Percentiles rank a stretch among this genome's conserved stretches.
phyloP scores from a whole-genome alignment of 1,284 basidiomycete species.

The Ganoderma sinense region DNA sequence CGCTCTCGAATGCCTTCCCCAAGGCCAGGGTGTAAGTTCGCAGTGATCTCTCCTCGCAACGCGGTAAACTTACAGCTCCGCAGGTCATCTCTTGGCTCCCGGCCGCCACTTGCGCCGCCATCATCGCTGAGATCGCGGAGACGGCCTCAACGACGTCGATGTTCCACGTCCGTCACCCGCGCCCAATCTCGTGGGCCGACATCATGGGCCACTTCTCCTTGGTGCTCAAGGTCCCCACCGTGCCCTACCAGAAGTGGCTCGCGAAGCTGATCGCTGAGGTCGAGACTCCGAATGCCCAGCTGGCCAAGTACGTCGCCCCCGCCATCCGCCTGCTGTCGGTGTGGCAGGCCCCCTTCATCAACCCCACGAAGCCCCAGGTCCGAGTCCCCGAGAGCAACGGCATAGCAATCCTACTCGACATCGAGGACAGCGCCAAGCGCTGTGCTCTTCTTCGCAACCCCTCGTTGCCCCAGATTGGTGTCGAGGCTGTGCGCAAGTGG shows the following conservation, averaged over 20 bases:
- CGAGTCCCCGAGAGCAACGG: slow-evolving; percentile 3
- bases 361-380: neutral
- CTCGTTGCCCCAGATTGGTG: slow-evolving; percentile 3
- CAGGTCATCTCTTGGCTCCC: slow-evolving; percentile 33
- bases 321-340: neutral
- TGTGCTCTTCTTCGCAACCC: neutral
- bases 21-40: slow-evolving; percentile 19
- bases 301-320: neutral
- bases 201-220: slow-evolving; percentile 21
- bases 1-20: slow-evolving; percentile 19
- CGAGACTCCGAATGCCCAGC: neutral
- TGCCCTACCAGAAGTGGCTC: slow-evolving; percentile 29
- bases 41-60: neutral
- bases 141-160: slow-evolving; percentile 18
- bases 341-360: neutral
- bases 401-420: slow-evolving; percentile 1
- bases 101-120: slow-evolving; percentile 26
- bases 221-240: slow-evolving; percentile 19
- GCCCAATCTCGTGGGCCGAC: slow-evolving; percentile 26
- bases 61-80: neutral
- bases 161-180: slow-evolving; percentile 31
- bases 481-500: slow-evolving; percentile 1
- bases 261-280: slow-evolving; percentile 19
- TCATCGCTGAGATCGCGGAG: slow-evolving; percentile 31
- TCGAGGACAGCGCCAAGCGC: slow-evolving; percentile 4